Base-by-base conservation (phyloP, 1,284 basidiomycete genomes). In the Malassezia yamatoensis region DNA sequence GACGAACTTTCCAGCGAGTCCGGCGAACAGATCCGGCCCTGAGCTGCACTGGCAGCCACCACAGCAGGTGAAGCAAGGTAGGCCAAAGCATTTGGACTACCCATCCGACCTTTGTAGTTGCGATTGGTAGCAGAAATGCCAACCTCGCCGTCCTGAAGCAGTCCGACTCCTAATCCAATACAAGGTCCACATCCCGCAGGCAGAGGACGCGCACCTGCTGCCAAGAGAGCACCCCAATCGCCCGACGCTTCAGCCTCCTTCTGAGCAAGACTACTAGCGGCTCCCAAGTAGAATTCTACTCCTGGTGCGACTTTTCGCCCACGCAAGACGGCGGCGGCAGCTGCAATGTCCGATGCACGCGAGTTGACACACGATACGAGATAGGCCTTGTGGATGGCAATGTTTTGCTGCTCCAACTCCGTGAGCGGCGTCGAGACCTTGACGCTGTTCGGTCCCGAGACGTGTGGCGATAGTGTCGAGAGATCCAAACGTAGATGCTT, bases 31-130 rank as follows among this genome's bases (percentile, higher is more conserved):
- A 99, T 98, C 70, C 85, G 85, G 15, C 94, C 93, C 61, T 86
- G 88, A 51, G 90, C 80, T 0, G 93, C 94, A 56, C 87, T 90
- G 0, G 94, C 91, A 21, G 94, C 93, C 12, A 98, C 93, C 5
- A 98, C 91, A 2, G 90, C 91, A 0, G 93, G 93, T 58, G 87
- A 90, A 5, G 90, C 90, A 29, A 99, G 83, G 77, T 98, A 98
- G 0, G 93, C 93, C 63, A 87, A 83, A 0, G 93, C 93, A 48
- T 90, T 88, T 0, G 94, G 93, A 66, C 85, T 84, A 1, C 93
- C 93, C 93, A 99, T 99, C 10, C 93, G 81, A 5, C 93, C 93
- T 79, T 99, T 98, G 79, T 96, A 99, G 74, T 99, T 99, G 74
- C 93, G 81, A 78, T 99, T 99, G 12, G 93, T 98, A 6, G 94